Base-by-base conservation (phyloP, 768 basidiomycete genomes). In the Boletus sp. region DNA sequence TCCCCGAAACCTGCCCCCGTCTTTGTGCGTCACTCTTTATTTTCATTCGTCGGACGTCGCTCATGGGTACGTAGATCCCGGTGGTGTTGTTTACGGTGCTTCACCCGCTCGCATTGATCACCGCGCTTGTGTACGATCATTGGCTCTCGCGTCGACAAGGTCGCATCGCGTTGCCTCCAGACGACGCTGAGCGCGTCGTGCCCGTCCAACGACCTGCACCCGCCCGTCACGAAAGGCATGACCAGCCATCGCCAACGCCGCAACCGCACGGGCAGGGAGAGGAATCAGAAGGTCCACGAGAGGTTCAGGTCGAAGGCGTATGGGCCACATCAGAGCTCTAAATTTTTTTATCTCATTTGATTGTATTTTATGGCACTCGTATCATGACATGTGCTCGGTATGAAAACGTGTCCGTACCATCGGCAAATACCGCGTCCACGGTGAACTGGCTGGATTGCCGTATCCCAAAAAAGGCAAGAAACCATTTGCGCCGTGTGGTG, bases 1-100 rank as follows among this genome's bases (percentile, higher is more conserved):
- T 66, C 75, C 29, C 87, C 86, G 0, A 90, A 90, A 58, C 84
- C 89, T 0, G 75, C 76, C 7, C 77, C 82, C 3, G 83, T 92
- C 14, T 82, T 82, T 61, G 87, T 90, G 60, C 20, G 87, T 78
- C 30, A 7, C 28, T 28, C 12, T 30, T 10, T 15, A 3, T 28
- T 7, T 42, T 47, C 24, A 0, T 7, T 5, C 24, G 9, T 8
- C 15, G 15, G 12, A 29, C 30, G 17, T n/a, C 17, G 12, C 11
- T 44, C 48, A 30, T 35, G 41, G 11, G 12, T 11, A 14, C 28
- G 3, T 63, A 90, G 89, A 77, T 85, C 12, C 78, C 85, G 2
- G 77, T 75, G 0, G 78, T 90, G 33, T 58, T 80, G 29, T 90
- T 89, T 71, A 89, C 89, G 1, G 77, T 78, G 8, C 58, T 90